Base-by-base conservation (phyloP, 108 stramenopile genomes). In the Skeletonema tropicum region DNA sequence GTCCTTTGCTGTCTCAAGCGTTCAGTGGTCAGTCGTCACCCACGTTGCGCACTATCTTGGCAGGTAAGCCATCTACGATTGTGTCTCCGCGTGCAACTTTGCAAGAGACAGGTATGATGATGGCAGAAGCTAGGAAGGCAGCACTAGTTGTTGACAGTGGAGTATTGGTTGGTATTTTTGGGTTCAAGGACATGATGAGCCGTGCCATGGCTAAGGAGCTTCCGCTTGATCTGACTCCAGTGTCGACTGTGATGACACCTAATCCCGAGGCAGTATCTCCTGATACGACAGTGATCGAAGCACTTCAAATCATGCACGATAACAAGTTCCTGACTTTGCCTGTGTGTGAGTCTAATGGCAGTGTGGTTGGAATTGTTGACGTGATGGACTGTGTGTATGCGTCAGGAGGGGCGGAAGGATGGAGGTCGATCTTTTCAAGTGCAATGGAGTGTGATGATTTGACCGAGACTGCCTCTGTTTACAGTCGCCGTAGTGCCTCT, bases 361-460 rank as follows among this genome's bases (percentile, higher is more conserved):
- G 49, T 32, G 96, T 98, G 61, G 71, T 97, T 66, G 98, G 98
- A 39, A 63, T 97, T 7, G 97, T 98, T 12, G 97, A 97, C 80
- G 97, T 98, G 58, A 96, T 98, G 96, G 97, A 97, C 70, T 83
- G 97, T 55, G 87, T 98, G 36, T 82, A 88, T 83, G 92, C 88
- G 5, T 89, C 87, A 60, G 94, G 94, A 23, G 94, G 93, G n/a
- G 90, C 84, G 10, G 92, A 92, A 8, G 92, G 89, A 2, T 96
- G 95, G 95, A 83, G 93, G 60, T 91, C 89, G n/a, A 82, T 94
- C 35, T 96, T 95, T 76, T 81, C 61, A 35, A 71, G 74, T 31
- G 74, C 90, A 15, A 84, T 95, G 82, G 87, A 91, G 10, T 71
- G 87, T 35, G 93, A 88, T 19, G 91, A 90, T 30, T 35, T 76